phyloP scores from a whole-genome alignment of 805 yeast species.

The Starmerella bombi region DNA sequence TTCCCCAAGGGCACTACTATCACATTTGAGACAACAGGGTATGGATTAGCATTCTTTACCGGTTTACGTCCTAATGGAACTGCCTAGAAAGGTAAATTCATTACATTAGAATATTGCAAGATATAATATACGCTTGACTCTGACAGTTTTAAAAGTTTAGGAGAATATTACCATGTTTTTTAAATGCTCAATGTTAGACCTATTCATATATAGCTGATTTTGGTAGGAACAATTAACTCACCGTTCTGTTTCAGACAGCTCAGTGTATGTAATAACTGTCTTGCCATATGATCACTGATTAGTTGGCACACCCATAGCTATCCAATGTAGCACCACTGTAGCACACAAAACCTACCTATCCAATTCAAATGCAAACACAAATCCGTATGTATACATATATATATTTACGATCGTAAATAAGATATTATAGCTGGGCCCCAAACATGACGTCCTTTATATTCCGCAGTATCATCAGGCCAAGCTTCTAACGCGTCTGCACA shows the following conservation, averaged over 20 bases:
- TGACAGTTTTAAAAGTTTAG: too few relatives aligned
- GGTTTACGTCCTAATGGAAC: constrained; percentile 31
- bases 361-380: neutral
- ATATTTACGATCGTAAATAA: constrained; percentile 3
- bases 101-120: too few relatives aligned
- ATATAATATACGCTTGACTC: too few relatives aligned
- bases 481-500: constrained; percentile 52
- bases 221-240: too few relatives aligned
- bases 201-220: too few relatives aligned
- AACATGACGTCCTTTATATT: constrained; percentile 47
- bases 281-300: too few relatives aligned
- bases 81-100: constrained; percentile 1
- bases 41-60: constrained; percentile 49
- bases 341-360: neutral
- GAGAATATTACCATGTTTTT: too few relatives aligned
- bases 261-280: too few relatives aligned
- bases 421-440: constrained; percentile 40
- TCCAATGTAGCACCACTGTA: too few relatives aligned
- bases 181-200: too few relatives aligned
- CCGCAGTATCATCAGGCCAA: constrained; percentile 43
- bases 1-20: constrained; percentile 56
- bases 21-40: constrained; percentile 49
- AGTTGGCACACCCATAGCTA: too few relatives aligned
- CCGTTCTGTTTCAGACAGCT: too few relatives aligned
- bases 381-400: neutral